Base-by-base conservation (phyloP, 2,329 filamentous ascomycete species). In the Aureobasidium mangrovei region DNA sequence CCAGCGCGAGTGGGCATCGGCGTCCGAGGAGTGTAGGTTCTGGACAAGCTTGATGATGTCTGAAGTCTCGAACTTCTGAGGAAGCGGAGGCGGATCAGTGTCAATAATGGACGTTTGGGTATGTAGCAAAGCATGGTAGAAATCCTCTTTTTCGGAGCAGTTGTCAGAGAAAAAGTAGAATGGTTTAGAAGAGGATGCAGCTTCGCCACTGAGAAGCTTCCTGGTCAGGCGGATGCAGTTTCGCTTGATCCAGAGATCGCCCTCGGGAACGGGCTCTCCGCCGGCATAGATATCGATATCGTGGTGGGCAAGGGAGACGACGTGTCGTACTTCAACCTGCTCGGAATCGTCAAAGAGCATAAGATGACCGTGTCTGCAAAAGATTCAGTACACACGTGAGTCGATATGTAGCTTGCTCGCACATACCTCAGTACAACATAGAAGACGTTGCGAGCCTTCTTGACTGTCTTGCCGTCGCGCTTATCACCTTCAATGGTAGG, bases 331-430 rank as follows among this genome's bases (percentile, higher is more conserved):
- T 70, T 98, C 93, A 62, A 96, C 78, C 69, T 97, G 91, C 62
- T 95, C 89, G 52, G 89, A 84, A 65, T 97, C 91, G 67, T 98
- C 93, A 69, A 96, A 98, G 7, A 98, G 82, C 88, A 98, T 96
- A 48, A 98, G 74, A 67, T 97, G 91, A 36, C 91, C 91, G 70
- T 96, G 91, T 66, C 90, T 48, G 44, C 24, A 12, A 18, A 9
- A 41, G 10, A n/a, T n/a, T 41, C 10, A 41, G 38, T 26, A 41
- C 18, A 7, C 24, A n/a, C n/a, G n/a, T 41, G 7, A 18, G 7
- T 41, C 38, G 18, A 7, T 7, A 26, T n/a, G 6, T 41, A 8
- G 18, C 6, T n/a, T 18, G 7, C 76, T 58, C 75, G 9, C 27
- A 48, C 44, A 28, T 10, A 91, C 86, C 90, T 84, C 57, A 96